Evolutionary conservation across 352 stramenopile species (phyloP), one percentile per base, ranked within the genome.

Genomic region (Paralagenidium karlingii): DNA sequence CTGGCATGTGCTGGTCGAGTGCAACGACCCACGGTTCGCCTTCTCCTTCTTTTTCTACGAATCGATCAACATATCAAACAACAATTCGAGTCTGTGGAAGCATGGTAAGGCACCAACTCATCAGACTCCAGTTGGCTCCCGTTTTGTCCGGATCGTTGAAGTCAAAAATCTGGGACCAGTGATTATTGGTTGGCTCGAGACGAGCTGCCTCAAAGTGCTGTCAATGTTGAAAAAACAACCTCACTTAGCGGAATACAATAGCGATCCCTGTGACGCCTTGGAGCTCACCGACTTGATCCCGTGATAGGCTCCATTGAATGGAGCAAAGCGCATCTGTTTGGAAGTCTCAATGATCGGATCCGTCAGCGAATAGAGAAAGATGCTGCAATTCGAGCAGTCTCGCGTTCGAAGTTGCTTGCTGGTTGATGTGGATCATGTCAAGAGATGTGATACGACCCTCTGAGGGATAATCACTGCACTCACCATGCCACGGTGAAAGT

Each of bases 301-400:
- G 25, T 64, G 63, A 59, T 92, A 94, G 1, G 76, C 77, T 16
- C 77, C 82, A 54, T 86, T 86, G 53, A 95, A 96, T 1, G 86
- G 82, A 31, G 80, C 79, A 45, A 96, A 95, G 22, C 48, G 42
- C 52, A 96, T 94, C 10, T 64, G 47, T 21, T 55, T 66, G 2
- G 77, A 94, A 10, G 75, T 95, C 60, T 96, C 86, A 51, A 96
- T 94, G 44, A 94, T 92, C 21, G 83, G 86, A 44, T 94, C 82
- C 3, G 86, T 95, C 31, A 94, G 70, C 18, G 68, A 88, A 48
- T 95, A 95, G 1, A 96, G 51, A 28, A 82, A 89, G 32, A 95
- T 71, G 0, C 65, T 76, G 58, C 80, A 94, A 37, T 75, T 54
- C 2, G 51, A 53, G 47, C 77, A 94, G 54, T 95, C 83, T 24